Evolutionary conservation across 139 green algal species (phyloP), one percentile per base, ranked within the genome.

Genomic region (Zygnema cylindricum): DNA sequence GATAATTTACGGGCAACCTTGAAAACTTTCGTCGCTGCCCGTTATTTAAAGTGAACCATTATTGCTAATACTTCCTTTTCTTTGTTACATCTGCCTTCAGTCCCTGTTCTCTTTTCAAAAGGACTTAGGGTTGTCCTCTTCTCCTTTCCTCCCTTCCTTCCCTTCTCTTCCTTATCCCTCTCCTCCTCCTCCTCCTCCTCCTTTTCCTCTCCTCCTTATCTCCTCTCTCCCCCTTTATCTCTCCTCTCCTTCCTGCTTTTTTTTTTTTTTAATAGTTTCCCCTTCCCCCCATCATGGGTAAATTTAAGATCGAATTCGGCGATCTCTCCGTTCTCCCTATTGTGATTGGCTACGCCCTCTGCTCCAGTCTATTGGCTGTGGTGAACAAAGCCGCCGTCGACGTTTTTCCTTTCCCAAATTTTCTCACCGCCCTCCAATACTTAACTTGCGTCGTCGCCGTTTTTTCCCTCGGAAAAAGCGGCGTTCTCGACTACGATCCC

Each of bases 361-460:
- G 81, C 79, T 91, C 86, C 1, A 79, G 41, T 39, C 42, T 91
- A 11, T 69, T 91, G 23, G 79, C 86, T 2, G 87, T 91, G n/a
- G 87, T 91, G 42, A 91, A 91, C 81, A 91, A 91, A 40, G 76
- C 57, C 38, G 88, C 88, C 43, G 75, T 92, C 42, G 40, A 43
- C 38, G 88, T 85, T 35, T 92, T 92, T 21, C 88, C 88, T 0
- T 92, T 87, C 43, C 88, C 88, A 21, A 86, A 54, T 40, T 25
- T 90, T 23, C 84, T 92, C 22, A 76, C 71, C n/a, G 54, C 38
- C 36, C 57, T 92, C 11, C 88, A 92, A 63, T 92, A 92, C 69
- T 7, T 76, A 3, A 77, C 41, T 35, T 86, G 84, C 40, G 88
- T 86, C 11, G 63, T 90, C 21, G 63, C 75, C 11, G 88, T 90